Percentiles rank a stretch among this genome's conserved stretches.
Evolutionary conservation across 2,329 filamentous ascomycete species (phyloP).

Genomic region (Pseudogymnoascus sp.): DNA sequence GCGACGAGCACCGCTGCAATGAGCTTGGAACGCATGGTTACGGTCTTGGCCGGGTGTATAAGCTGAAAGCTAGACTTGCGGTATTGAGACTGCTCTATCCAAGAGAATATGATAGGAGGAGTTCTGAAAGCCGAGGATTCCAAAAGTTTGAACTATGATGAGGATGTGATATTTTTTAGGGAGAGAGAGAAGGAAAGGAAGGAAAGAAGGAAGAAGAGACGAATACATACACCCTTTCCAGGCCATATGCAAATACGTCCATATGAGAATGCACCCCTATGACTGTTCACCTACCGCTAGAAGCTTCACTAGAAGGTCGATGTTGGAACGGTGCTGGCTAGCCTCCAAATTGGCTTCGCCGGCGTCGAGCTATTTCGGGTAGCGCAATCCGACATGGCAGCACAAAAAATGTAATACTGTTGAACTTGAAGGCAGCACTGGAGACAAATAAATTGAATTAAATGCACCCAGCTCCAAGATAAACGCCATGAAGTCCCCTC

Average conservation of each 20-base stretch:
- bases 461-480: not conserved
- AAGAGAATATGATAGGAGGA: not conserved
- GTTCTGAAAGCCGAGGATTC: not conserved
- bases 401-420: not conserved
- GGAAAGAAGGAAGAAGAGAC: not conserved
- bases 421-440: not conserved
- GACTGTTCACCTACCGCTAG: not conserved
- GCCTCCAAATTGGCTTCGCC: not conserved
- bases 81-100: not conserved
- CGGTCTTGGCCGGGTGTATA: not conserved
- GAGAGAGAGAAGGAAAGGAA: not conserved
- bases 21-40: not conserved
- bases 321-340: not conserved
- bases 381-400: not conserved
- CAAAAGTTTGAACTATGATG: not conserved
- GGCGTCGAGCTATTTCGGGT: not conserved
- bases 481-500: slow-evolving; percentile 2
- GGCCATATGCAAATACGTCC: not conserved
- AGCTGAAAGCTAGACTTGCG: not conserved
- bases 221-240: not conserved
- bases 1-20: not conserved
- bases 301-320: not conserved
- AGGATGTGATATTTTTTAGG: not conserved
- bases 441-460: not conserved
- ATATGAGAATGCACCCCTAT: not conserved